phyloP scores from a whole-genome alignment of 257 asterid genomes.

The Solanum piurae region DNA sequence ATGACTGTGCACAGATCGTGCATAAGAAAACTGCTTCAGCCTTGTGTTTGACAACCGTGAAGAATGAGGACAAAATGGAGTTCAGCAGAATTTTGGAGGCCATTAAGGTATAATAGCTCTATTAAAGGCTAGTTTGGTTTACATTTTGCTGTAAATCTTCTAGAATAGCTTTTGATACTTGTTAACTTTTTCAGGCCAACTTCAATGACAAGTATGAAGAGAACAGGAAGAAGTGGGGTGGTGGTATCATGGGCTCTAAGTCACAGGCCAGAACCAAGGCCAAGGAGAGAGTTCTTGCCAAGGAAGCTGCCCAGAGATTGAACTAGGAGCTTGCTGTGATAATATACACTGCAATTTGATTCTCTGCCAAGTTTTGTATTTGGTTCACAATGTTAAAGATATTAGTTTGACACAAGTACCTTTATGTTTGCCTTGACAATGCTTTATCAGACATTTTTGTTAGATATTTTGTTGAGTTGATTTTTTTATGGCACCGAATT shows the following conservation, averaged over 20 bases:
- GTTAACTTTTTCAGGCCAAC: background rate
- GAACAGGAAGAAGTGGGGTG: background rate
- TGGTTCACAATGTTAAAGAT: background rate
- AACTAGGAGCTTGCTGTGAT: background rate
- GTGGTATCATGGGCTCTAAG: background rate
- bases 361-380: background rate
- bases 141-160: background rate
- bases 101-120: slow-evolving; percentile 10
- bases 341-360: background rate
- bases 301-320: background rate
- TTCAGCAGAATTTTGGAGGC: background rate
- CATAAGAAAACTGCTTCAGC: background rate
- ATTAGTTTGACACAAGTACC: background rate
- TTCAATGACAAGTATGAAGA: background rate
- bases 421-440: background rate
- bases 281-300: background rate
- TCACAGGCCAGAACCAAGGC: background rate
- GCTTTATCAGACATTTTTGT: background rate
- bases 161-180: background rate
- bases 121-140: background rate
- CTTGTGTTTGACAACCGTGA: background rate
- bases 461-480: background rate
- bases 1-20: slow-evolving; percentile 9
- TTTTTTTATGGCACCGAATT: background rate
- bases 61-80: background rate